Conservation (phyloP, 75 land plant species). For the Ceratopteris richardii region DNA sequence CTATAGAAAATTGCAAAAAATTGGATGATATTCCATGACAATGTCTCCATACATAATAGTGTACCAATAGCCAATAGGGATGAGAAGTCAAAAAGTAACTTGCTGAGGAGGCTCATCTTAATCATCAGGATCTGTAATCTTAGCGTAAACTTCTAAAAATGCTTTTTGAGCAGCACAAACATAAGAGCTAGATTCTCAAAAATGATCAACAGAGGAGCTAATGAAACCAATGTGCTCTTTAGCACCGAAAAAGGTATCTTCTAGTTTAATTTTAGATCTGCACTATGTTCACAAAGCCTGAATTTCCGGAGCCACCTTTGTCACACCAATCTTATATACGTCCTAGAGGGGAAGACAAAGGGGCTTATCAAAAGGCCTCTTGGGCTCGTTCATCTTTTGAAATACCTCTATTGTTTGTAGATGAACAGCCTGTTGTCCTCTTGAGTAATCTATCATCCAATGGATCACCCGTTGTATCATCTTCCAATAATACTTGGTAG, state of each 20-base stretch:
- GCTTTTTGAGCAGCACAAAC: conserved; percentile 21
- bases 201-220: conserved; percentile 6
- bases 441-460: too few species aligned
- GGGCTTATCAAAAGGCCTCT: too few species aligned
- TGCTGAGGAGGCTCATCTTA: conserved; percentile 9
- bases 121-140: conserved; percentile 15
- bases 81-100: conserved; percentile 19
- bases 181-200: not conserved
- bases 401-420: too few species aligned
- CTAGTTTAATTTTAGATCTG: conserved; percentile 33
- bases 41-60: not conserved
- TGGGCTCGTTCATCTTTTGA: not conserved
- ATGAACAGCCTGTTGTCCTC: too few species aligned
- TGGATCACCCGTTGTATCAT: too few species aligned
- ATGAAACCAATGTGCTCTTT: conserved; percentile 31
- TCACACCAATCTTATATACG: too few species aligned
- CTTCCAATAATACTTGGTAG: not conserved
- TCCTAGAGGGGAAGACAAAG: too few species aligned
- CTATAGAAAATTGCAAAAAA: conserved; percentile 9
- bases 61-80: conserved; percentile 13
- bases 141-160: conserved; percentile 19
- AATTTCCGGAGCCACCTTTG: conserved; percentile 38
- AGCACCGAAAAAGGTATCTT: conserved; percentile 20
- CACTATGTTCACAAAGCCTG: conserved; percentile 29
- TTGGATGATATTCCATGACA: not conserved